A percentile compares a stretch with the other conserved stretches of the same genome.
These are phyloP conservation scores for Testicularia cyperi DNA, from an alignment of 1,284 basidiomycete species.

Conservation along the genomic window DNA sequence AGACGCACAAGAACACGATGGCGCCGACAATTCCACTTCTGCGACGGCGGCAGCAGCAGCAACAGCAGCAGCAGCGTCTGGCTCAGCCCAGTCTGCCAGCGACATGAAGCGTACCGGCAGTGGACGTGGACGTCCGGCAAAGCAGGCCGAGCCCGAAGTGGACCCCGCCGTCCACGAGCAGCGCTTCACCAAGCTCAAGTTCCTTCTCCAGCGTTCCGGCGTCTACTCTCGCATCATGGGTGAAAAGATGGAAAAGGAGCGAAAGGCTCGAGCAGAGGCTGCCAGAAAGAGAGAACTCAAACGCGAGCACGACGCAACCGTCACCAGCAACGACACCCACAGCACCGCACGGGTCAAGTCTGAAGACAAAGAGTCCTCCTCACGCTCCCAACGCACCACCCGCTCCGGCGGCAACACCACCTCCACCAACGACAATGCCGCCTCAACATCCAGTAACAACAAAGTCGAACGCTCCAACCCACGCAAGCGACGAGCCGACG, in stretches of 20 bases:
- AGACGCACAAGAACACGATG: constrained; percentile 25
- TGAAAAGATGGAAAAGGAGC: constrained; percentile 51
- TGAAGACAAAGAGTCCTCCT: no score
- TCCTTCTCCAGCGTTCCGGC: constrained; percentile 49
- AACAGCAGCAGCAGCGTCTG: constrained; percentile 7
- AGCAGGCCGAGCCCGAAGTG: constrained; percentile 10
- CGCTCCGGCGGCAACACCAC: constrained; percentile 4
- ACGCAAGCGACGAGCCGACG: constrained; percentile 30
- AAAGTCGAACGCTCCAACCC: constrained; percentile 15
- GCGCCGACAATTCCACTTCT: constrained; percentile 3
- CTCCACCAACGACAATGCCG: constrained; percentile 5
- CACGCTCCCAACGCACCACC: no score
- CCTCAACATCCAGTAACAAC: constrained; percentile 5
- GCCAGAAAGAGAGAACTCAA: constrained; percentile 22
- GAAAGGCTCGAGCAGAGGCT: constrained; percentile 26
- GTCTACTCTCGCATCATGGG: constrained; percentile 58
- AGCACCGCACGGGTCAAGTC: no score
- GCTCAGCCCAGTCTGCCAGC: neutral
- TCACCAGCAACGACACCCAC: constrained; percentile 1
- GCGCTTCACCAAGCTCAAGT: constrained; percentile 50
- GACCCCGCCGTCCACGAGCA: constrained; percentile 35
- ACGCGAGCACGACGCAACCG: constrained; percentile 11
- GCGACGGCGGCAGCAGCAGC: constrained; percentile 3
- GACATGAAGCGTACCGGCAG: constrained; percentile 12
- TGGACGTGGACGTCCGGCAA: constrained; percentile 5